Base-by-base conservation (phyloP, 78 protist genomes). In the Dictyostelium capitatum region DNA sequence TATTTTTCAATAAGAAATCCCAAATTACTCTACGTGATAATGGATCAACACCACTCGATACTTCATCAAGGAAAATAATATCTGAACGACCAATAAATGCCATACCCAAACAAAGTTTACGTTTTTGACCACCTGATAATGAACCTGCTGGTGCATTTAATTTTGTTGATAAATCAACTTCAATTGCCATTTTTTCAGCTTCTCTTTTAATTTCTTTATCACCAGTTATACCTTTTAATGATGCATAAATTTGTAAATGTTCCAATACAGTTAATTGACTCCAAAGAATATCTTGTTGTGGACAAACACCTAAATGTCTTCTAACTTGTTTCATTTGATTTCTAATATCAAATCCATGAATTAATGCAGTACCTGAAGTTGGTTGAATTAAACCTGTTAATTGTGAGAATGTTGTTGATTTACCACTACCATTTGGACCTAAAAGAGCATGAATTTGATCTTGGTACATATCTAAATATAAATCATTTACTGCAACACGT, bases 11-110 rank as follows among this genome's bases (percentile, higher is more conserved):
- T 1, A 98, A 15, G 14, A 98, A 62, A 72, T 97, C 96, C 98
- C 99, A 97, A 19, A 95, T 64, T 20, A 17, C 83, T 30, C 98
- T 89, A 14, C 97, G 25, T 19, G 83, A 51, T 41, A 50, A 17
- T 8, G 97, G 96, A 83, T 97, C 98, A 89, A 96, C n/a, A 19
- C 97, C 98, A 5, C 95, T 19, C 8, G 96, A 91, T 41, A 97
- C 97, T 54, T 98, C 98, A 78, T 97, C 99, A 20, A 95, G n/a
- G 30, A 96, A 83, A 6, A 97, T 53, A 3, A 98, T 50, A 10
- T 23, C 23, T 8, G 98, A 91, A 14, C 79, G 54, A 48, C 98
- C 98, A 70, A 93, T 83, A 37, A 96, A 54, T 23, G 98, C 90
- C 20, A 98, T 81, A 64, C 97, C 97, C 20, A 96, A 48, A 65